These are phyloP conservation scores for Alternaria viburni DNA, from an alignment of 2,329 filamentous ascomycete species.

Conservation along the genomic window DNA sequence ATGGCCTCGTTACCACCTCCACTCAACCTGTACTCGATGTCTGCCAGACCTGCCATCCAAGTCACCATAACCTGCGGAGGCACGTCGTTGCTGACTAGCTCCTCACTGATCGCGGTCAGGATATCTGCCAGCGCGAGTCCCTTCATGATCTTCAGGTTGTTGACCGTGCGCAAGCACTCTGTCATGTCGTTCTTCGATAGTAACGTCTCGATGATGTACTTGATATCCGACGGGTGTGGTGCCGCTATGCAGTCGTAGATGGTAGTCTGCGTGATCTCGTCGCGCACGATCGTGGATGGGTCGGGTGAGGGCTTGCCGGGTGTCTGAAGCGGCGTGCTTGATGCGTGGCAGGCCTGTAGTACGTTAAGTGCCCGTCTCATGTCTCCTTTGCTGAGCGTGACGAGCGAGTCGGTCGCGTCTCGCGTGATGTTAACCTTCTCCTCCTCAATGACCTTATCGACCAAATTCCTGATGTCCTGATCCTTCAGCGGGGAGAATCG, in stretches of 20 bases:
- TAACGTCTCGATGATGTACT: conserved; percentile 81
- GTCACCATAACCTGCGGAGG: conserved; percentile 84
- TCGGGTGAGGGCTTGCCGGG: conserved; percentile 55
- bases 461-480: conserved; percentile 79
- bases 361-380: conserved; percentile 96
- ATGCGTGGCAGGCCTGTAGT: conserved; percentile 93
- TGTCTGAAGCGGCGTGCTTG: conserved; percentile 68
- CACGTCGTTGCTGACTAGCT: conserved; percentile 82
- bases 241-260: conserved; percentile 99
- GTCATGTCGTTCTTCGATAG: conserved; percentile 86
- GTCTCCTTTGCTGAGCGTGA: conserved; percentile 89
- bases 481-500: conserved; percentile 94
- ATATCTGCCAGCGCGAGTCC: conserved; percentile 94
- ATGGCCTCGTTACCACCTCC: conserved; percentile 85
- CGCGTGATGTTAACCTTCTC: conserved; percentile 83
- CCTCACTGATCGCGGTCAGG: conserved; percentile 82
- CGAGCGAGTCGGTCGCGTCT: conserved; percentile 82
- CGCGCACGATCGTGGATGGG: conserved; percentile 70
- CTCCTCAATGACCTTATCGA: conserved; percentile 88
- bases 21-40: conserved; percentile 90
- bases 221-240: conserved; percentile 87
- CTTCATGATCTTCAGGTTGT: conserved; percentile 82
- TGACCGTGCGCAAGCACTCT: conserved; percentile 85
- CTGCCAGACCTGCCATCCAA: conserved; percentile 89
- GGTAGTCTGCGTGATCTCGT: conserved; percentile 86